Evolutionary conservation across 2,329 filamentous ascomycete species (phyloP), one percentile per base, ranked within the genome.

Genomic region (Chaetomiaceae sp.): DNA sequence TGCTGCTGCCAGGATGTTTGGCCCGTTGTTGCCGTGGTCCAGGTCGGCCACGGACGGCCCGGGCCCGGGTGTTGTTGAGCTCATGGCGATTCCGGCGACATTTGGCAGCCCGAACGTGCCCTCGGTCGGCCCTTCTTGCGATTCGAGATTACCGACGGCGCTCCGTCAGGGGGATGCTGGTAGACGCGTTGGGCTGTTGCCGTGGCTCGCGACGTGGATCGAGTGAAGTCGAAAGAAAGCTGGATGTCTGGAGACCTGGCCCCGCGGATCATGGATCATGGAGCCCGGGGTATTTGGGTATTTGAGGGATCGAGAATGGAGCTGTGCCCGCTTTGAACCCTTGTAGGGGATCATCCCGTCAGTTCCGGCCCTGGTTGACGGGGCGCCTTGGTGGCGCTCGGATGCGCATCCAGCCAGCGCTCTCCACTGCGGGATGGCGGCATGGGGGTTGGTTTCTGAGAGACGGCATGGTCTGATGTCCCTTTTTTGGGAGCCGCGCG

Each of bases 1-100:
- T 1, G 57, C 47, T 23, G 58, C 56, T 1, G 51, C 61, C 15
- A 64, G 45, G 17, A 68, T 57, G 36, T 52, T 55, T 15, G 59
- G 58, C 4, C 56, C 51, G 17, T 15, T 15, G 33, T 55, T 44
- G 15, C 43, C 33, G 29, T 58, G 51, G 29, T 25, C 25, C 33
- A 48, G 15, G 14, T 54, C 42, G 34, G 38, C 33, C 27, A 25
- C 20, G 3, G 55, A 20, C 4, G 40, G 19, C 25, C 40, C 48
- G 7, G 31, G 29, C 31, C 14, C 33, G 27, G 31, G 29, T 15
- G 52, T 27, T 38, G 29, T 5, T 31, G 43, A 23, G 27, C 43
- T 54, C 54, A 57, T 57, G 29, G 8, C 3, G 34, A 20, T 15
- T 4, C 33, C 11, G 19, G 20, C 23, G 31, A 44, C 53, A 52